Conservation (phyloP, 2,329 filamentous ascomycete species). For the Cercospora sesami region DNA sequence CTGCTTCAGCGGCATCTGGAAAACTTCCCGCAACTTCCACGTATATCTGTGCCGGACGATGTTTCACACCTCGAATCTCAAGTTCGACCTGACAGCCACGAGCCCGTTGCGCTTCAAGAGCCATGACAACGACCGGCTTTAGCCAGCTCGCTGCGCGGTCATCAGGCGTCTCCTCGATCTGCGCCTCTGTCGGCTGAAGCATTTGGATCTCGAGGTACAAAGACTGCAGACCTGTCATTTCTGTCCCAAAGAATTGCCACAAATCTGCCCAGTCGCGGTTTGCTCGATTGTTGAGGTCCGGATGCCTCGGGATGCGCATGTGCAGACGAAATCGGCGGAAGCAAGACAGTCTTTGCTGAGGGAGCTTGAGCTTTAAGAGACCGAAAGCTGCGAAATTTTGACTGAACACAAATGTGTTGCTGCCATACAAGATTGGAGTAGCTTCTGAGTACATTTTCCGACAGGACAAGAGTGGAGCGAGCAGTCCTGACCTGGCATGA, state of each 20-base stretch:
- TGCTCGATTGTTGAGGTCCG: conserved; percentile 34
- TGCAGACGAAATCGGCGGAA: conserved; percentile 35
- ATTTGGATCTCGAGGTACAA: conserved; percentile 34
- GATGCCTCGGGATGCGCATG: conserved; percentile 38
- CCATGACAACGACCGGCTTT: conserved; percentile 37
- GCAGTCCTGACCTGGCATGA: conserved; percentile 31
- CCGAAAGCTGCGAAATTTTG: conserved; percentile 37
- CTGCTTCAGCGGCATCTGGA: conserved; percentile 15
- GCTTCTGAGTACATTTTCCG: conserved; percentile 37
- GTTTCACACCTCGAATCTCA: conserved; percentile 31
- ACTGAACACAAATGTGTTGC: conserved; percentile 39
- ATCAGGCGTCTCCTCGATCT: conserved; percentile 32
- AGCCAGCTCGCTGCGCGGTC: conserved; percentile 33
- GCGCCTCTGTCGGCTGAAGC: conserved; percentile 34
- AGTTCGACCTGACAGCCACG: conserved; percentile 35
- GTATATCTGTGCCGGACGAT: conserved; percentile 30
- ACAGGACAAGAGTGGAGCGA: conserved; percentile 36
- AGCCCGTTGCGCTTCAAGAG: conserved; percentile 28
- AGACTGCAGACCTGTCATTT: conserved; percentile 35
- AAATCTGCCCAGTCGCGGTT: conserved; percentile 36
- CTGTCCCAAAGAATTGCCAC: conserved; percentile 34
- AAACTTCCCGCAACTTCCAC: conserved; percentile 14
- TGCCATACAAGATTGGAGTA: conserved; percentile 35
- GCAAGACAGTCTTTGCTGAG: conserved; percentile 30
- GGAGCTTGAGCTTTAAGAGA: conserved; percentile 36